Base-by-base conservation (phyloP, 306 rosid species). In the Cucurbita pepo region DNA sequence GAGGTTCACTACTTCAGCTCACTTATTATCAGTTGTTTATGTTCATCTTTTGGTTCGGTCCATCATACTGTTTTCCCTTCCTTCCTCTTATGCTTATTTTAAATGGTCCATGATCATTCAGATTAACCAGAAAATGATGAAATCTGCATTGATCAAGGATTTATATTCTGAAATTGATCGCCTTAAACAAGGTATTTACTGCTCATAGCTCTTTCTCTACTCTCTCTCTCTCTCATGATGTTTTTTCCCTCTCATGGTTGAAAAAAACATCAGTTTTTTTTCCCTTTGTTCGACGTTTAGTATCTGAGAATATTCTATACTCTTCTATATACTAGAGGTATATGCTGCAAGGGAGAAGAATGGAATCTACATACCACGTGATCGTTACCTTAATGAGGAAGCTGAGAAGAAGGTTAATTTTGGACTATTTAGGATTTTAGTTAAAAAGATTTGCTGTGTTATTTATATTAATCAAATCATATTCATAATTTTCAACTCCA, bases 51-150 rank as follows among this genome's bases (percentile, higher is more conserved):
- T 57, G 38, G 75, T 65, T 61, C n/a, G 43, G 47, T 65, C 55
- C 77, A 40, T 43, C 9, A 54, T 22, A 18, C 50, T 6, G 9
- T 10, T 71, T 71, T 71, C 14, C n/a, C 34, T 5, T 51, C 66
- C 47, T 52, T 69, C 64, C 30, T 47, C 48, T 18, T 48, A 14
- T 66, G 71, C 78, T 54, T 50, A 62, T 73, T 80, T 77, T 74
- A 8, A 45, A 82, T 76, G 56, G 51, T 71, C 74, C 73, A 8
- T 78, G 50, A 72, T 71, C 41, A 83, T 77, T 77, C 94, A 95
- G 97, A 72, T 95, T 76, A 95, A 95, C 78, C 99, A 95, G 83
- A 95, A 95, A 85, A 91, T 95, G 99, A 91, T 95, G 99, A 95
- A 95, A 81, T 91, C 99, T 82, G 97, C 99, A 44, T 63, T 95